These are phyloP conservation scores for Termitomyces sp. DNA, from an alignment of 768 basidiomycete species.

Conservation along the genomic window DNA sequence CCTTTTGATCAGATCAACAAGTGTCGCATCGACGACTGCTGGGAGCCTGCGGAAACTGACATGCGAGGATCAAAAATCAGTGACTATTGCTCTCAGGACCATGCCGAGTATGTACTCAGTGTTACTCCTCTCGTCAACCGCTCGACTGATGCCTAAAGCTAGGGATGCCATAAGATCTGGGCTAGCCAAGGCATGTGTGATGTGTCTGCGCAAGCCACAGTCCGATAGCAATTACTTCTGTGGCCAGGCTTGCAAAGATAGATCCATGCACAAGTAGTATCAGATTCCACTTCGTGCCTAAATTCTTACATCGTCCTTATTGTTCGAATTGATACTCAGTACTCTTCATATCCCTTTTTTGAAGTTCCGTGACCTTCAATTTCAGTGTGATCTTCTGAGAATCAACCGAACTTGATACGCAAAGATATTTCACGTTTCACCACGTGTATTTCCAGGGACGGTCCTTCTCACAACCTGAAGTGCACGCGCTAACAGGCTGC, in stretches of 20 bases:
- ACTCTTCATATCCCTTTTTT: neutral
- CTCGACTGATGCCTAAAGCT: neutral
- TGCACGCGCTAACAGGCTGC: neutral
- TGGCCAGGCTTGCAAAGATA: slow-evolving; percentile 49
- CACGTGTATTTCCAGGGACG: neutral
- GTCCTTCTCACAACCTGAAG: neutral
- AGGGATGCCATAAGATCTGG: slow-evolving; percentile 58
- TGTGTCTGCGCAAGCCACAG: slow-evolving; percentile 60
- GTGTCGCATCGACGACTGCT: slow-evolving; percentile 55
- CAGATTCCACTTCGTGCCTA: neutral
- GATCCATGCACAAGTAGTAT: slow-evolving; percentile 47
- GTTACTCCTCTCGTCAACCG: slow-evolving; percentile 4
- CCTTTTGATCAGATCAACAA: slow-evolving; percentile 20
- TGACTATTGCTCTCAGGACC: slow-evolving; percentile 55
- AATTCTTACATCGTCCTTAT: neutral
- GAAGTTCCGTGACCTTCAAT: neutral
- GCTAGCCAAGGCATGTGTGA: slow-evolving; percentile 51
- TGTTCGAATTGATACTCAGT: neutral
- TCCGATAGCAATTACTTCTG: slow-evolving; percentile 61
- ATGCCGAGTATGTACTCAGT: slow-evolving; percentile 50
- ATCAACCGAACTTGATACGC: neutral
- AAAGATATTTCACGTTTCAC: neutral
- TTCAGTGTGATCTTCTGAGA: neutral
- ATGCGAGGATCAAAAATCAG: slow-evolving; percentile 44
- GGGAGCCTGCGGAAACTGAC: slow-evolving; percentile 51